Evolutionary conservation across 108 stramenopile species (phyloP), one percentile per base, ranked within the genome.

Genomic region (Cyclostephanos invisitatus): DNA sequence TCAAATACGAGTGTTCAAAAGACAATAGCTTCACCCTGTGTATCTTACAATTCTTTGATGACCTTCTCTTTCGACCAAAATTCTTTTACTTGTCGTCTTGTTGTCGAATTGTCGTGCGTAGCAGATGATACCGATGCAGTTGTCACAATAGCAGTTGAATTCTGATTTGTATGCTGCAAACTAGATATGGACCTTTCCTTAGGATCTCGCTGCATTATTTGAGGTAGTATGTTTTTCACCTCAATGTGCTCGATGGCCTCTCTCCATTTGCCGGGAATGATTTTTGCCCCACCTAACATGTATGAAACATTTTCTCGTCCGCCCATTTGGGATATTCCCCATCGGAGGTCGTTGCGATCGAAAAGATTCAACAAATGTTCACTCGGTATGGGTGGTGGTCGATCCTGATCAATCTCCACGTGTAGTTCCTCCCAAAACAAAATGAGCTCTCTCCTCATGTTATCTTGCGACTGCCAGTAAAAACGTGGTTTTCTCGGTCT

Each of bases 251-350:
- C 48, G 32, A 82, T 61, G 7, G 89, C 89, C 11, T 82, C 73
- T 28, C 62, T 74, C 89, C 89, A 91, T 46, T 77, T 86, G 14
- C 89, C 89, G 24, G 87, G 86, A 54, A 91, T 78, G 18, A 87
- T 75, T 14, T 50, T 32, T 22, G 81, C 74, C 28, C 68, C 74
- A 53, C 70, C 68, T 69, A 84, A 42, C 18, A 67, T 55, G 22
- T 70, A 24, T 38, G 84, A 75, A 28, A 82, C 27, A 18, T 64
- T 70, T 25, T 84, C 77, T 27, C 86, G 55, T 51, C 77, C 87
- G 21, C 84, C 75, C 49, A 71, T 64, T 32, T 64, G 62, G 17
- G 75, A 79, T 29, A 91, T 87, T 5, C 79, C 87, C 46, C 62
- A 68, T 29, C 86, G 76, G 35, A 91, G 58, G 71, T 91, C 89